Conservation (phyloP, 345 rosid genomes). For the Hypericum androsaemum region DNA sequence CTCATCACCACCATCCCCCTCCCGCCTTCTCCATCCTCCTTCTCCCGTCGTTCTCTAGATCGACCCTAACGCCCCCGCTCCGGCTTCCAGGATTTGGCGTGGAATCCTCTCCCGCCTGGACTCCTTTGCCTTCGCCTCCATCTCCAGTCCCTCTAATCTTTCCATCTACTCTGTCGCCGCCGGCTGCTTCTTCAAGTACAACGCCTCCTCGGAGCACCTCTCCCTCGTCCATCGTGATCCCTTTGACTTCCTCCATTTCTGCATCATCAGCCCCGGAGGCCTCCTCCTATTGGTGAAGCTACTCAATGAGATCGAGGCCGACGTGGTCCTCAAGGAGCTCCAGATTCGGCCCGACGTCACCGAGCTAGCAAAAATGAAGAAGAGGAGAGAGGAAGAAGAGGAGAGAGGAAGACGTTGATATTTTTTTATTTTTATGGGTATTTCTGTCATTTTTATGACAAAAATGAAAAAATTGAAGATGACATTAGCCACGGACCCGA, state of each 20-base stretch:
- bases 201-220: conserved; percentile 62
- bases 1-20: conserved; percentile 36
- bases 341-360: conserved; percentile 52
- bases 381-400: too few species aligned
- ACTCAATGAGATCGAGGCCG: conserved; percentile 55
- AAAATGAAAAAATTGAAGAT: too few species aligned
- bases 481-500: too few species aligned
- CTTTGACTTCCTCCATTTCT: conserved; percentile 73
- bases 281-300: conserved; percentile 56
- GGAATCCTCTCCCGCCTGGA: conserved; percentile 54
- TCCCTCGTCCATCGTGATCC: conserved; percentile 86
- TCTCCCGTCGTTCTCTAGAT: conserved; percentile 46
- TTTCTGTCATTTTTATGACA: too few species aligned
- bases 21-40: conserved; percentile 47
- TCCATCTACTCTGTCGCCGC: conserved; percentile 30
- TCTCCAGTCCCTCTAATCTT: conserved; percentile 53
- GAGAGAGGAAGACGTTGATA: too few species aligned
- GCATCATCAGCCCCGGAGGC: conserved; percentile 66
- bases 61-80: conserved; percentile 39
- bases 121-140: conserved; percentile 49
- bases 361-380: conserved; percentile 50
- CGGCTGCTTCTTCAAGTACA: conserved; percentile 35
- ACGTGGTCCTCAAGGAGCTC: conserved; percentile 44
- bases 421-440: too few species aligned
- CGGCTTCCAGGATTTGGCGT: conserved; percentile 84